Evolutionary conservation across 2,329 filamentous ascomycete species (phyloP), one percentile per base, ranked within the genome.

Genomic region (Epichloe sibirici): DNA sequence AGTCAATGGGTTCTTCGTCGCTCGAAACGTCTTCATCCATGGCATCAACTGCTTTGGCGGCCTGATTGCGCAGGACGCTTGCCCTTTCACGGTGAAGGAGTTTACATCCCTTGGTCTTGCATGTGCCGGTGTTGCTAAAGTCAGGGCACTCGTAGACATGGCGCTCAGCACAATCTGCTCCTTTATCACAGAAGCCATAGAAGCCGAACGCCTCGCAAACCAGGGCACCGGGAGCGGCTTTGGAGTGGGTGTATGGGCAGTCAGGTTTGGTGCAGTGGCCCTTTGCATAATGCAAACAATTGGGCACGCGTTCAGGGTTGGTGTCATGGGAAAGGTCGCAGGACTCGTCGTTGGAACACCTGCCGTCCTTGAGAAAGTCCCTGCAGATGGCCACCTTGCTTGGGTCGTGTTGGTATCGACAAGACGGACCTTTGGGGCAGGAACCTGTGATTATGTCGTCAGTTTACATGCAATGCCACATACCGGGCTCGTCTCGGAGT

Each of bases 101-200:
- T 66, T 85, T 86, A 74, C 91, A 97, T 59, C 84, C 83, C 69
- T 84, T 82, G 66, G 79, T 82, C 66, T 82, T 83, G 79, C 93
- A 98, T 57, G 76, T 74, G 62, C 91, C 91, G 55, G 81, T 88
- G 71, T 95, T 95, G 77, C 88, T 88, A 74, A 94, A 96, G 67
- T 95, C 87, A 57, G 93, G 91, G 69, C 93, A 97, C 69, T 97
- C 91, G 70, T 86, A 85, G 53, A 91, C 85, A 72, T 98, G 93
- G 56, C 90, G 85, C 57, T 93, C 82, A 55, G 80, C 70, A 70
- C 93, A 97, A 52, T 76, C 70, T 52, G 78, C 77, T 55, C 91
- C 93, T 66, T 86, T 87, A 56, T 86, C 83, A 73, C 93, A 97
- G 69, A 90, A 97, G 51, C 93, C 91, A 63, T 90, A 79, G 51